Percentiles rank a stretch among this genome's conserved stretches.
Evolutionary conservation across 305 asterid species (phyloP).

Genomic region (Lippia alba): DNA sequence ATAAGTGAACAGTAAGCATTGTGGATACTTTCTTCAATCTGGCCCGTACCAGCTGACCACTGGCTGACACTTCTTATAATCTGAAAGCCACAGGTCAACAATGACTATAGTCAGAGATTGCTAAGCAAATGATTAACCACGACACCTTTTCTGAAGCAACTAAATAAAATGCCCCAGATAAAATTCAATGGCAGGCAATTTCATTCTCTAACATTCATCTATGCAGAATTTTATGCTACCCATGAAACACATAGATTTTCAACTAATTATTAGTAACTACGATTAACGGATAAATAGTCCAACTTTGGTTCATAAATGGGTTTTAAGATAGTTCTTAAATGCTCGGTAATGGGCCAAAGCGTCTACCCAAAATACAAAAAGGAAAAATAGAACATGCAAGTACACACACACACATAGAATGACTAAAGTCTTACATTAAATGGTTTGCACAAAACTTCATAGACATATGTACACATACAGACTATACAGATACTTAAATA

Average conservation of each 20-base stretch:
- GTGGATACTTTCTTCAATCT: conserved; percentile 94
- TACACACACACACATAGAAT: background rate
- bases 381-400: too few species aligned
- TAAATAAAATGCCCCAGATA: conserved; percentile 15
- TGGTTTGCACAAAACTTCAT: background rate
- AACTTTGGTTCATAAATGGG: too few species aligned
- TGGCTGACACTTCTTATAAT: conserved; percentile 93
- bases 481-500: conserved; percentile 16
- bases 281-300: too few species aligned
- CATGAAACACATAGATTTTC: background rate
- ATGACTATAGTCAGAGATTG: conserved; percentile 16
- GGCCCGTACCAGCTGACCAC: conserved; percentile 99
- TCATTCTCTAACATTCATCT: too few species aligned
- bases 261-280: background rate
- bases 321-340: too few species aligned
- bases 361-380: too few species aligned
- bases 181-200: conserved; percentile 1
- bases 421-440: conserved; percentile 18
- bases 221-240: conserved; percentile 1
- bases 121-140: conserved; percentile 26
- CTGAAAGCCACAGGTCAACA: conserved; percentile 48
- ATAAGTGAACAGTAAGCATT: conserved; percentile 89
- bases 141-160: conserved; percentile 27
- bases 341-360: too few species aligned
- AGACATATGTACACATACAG: background rate